Conservation (phyloP, 441 rosid genomes). For the Populus hybrid region DNA sequence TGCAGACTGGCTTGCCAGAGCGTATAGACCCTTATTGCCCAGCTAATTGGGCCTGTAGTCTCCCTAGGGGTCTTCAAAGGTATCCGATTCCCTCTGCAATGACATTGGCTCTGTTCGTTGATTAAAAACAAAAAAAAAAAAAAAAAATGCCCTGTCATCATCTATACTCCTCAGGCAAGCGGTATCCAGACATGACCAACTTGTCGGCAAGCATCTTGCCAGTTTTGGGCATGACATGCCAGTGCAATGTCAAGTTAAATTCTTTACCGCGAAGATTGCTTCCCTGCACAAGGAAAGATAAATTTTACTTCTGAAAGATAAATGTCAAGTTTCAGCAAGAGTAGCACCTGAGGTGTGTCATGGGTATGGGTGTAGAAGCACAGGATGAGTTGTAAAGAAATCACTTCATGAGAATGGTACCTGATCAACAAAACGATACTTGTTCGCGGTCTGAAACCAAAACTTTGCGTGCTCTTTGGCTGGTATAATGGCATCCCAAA, state of each 20-base stretch:
- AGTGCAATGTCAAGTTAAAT: conserved; percentile 91
- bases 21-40: not conserved
- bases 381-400: not conserved
- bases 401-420: conserved; percentile 25
- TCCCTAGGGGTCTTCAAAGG: not conserved
- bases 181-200: conserved; percentile 77
- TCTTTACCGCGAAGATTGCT: conserved; percentile 83
- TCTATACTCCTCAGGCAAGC: conserved; percentile 77
- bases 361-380: not conserved
- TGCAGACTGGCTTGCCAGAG: not conserved
- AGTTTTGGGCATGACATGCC: conserved; percentile 99
- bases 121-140: not conserved
- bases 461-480: conserved; percentile 73
- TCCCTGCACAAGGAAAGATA: conserved; percentile 46
- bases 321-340: no score
- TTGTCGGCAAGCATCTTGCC: conserved; percentile 93
- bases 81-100: not conserved
- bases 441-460: conserved; percentile 64
- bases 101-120: not conserved
- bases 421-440: conserved; percentile 87
- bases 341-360: not conserved
- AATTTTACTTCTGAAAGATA: conserved; percentile 13
- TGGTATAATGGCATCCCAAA: conserved; percentile 94
- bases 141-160: conserved; percentile 24
- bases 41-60: not conserved